A percentile compares a stretch with the other conserved stretches of the same genome.
phyloP scores from a whole-genome alignment of 192 early-diverging fungal genomes.

The Coemansia sp. region DNA sequence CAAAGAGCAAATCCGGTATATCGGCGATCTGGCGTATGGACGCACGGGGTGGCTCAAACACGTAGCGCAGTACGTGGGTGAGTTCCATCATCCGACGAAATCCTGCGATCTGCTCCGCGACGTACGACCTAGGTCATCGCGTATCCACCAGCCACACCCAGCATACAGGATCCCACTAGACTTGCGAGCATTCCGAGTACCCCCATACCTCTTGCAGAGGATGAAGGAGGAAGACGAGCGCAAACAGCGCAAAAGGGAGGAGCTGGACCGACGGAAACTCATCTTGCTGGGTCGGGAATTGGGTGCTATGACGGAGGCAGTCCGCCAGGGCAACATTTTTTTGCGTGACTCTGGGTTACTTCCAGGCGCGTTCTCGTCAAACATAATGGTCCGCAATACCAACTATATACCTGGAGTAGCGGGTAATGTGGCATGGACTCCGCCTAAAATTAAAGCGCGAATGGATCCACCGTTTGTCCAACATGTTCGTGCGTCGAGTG shows the following conservation, averaged over 20 bases:
- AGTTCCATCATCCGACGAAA: slow-evolving; percentile 46
- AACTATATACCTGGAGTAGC: slow-evolving; percentile 25
- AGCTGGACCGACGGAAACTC: slow-evolving; percentile 1
- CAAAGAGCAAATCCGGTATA: slow-evolving; percentile 18
- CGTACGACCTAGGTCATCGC: slow-evolving; percentile 30
- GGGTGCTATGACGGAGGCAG: slow-evolving; percentile 16
- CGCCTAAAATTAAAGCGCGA: slow-evolving; percentile 27
- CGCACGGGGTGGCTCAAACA: slow-evolving; percentile 46
- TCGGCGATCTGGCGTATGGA: slow-evolving; percentile 51
- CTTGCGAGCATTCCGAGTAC: slow-evolving; percentile 31
- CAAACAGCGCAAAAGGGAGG: slow-evolving; percentile 6
- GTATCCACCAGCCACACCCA: slow-evolving; percentile 39
- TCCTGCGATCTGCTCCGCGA: slow-evolving; percentile 40
- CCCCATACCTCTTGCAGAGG: slow-evolving; percentile 26
- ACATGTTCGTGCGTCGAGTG: slow-evolving; percentile 39
- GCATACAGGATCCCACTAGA: slow-evolving; percentile 51
- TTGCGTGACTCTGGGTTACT: slow-evolving; percentile 30
- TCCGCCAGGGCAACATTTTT: slow-evolving; percentile 24
- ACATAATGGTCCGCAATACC: slow-evolving; percentile 8
- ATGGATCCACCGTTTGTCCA: slow-evolving; percentile 50
- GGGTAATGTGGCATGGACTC: slow-evolving; percentile 47
- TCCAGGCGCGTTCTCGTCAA: slow-evolving; percentile 36
- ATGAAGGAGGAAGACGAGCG: slow-evolving; percentile 19
- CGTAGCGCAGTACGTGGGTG: slow-evolving; percentile 19
- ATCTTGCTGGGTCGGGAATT: slow-evolving; percentile 18